Percentiles rank a stretch among this genome's conserved stretches.
phyloP scores from a whole-genome alignment of 2,329 filamentous ascomycete genomes.

The Dothistroma pini region DNA sequence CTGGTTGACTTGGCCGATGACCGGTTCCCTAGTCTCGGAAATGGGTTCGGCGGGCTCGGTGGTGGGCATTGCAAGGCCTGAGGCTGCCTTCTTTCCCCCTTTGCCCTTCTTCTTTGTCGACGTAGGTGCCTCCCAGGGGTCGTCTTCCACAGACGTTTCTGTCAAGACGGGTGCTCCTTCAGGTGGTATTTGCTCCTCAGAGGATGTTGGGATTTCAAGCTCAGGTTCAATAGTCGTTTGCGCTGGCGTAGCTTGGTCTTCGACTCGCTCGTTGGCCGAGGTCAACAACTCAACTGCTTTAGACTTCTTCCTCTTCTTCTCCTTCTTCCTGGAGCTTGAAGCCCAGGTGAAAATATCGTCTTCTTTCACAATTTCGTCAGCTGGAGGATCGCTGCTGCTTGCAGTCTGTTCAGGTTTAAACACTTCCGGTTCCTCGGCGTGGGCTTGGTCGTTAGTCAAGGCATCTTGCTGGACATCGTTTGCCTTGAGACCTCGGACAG shows the following conservation, averaged over 20 bases:
- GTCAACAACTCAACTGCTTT: background rate
- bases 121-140: conserved; percentile 11
- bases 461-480: background rate
- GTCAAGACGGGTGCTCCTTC: background rate
- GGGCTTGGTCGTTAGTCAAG: background rate
- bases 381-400: background rate
- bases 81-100: conserved; percentile 25
- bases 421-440: background rate
- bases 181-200: background rate
- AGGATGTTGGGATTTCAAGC: background rate
- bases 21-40: background rate
- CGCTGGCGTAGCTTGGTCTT: background rate
- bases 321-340: conserved; percentile 22
- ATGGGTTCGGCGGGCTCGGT: background rate
- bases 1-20: no score
- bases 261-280: conserved; percentile 24
- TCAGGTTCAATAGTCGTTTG: background rate
- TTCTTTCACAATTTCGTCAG: background rate
- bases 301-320: conserved; percentile 45
- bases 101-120: conserved; percentile 33
- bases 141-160: conserved; percentile 1
- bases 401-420: background rate
- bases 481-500: background rate
- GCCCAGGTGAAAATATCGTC: background rate
- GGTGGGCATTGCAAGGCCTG: background rate